Evolutionary conservation across 352 stramenopile genomes (phyloP).

Genomic region (Phytophthora pini): DNA sequence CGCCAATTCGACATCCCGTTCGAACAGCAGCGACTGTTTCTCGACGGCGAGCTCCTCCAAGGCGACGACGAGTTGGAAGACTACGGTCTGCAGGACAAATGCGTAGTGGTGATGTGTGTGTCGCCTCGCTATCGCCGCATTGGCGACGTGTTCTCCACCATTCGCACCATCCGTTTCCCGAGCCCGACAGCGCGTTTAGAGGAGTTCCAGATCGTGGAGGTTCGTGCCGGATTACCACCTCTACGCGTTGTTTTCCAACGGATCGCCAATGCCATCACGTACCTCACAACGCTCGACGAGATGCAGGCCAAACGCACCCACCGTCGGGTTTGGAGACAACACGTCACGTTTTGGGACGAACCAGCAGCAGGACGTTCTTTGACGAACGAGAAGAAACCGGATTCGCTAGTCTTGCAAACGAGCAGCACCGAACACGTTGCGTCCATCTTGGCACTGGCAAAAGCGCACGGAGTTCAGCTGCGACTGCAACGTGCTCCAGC

Average conservation of each 20-base stretch:
- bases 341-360: constrained; percentile 53
- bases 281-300: constrained; percentile 58
- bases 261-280: constrained; percentile 60
- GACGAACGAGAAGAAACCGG: constrained; percentile 9
- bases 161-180: constrained; percentile 61
- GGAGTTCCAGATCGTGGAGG: constrained; percentile 68
- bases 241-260: constrained; percentile 63
- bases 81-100: constrained; percentile 64
- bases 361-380: not conserved
- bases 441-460: constrained; percentile 44
- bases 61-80: constrained; percentile 63
- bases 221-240: constrained; percentile 62
- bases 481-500: constrained; percentile 49
- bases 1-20: constrained; percentile 64
- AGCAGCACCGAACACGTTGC: constrained; percentile 45
- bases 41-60: constrained; percentile 63
- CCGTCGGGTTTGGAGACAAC: constrained; percentile 53
- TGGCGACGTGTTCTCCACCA: constrained; percentile 67
- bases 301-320: constrained; percentile 58
- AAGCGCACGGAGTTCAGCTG: constrained; percentile 38
- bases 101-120: constrained; percentile 53
- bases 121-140: constrained; percentile 63
- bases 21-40: constrained; percentile 67
- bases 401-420: constrained; percentile 51
- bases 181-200: constrained; percentile 32